Conservation (phyloP, 2,329 filamentous ascomycete genomes). For the Fusarium dimerum region DNA sequence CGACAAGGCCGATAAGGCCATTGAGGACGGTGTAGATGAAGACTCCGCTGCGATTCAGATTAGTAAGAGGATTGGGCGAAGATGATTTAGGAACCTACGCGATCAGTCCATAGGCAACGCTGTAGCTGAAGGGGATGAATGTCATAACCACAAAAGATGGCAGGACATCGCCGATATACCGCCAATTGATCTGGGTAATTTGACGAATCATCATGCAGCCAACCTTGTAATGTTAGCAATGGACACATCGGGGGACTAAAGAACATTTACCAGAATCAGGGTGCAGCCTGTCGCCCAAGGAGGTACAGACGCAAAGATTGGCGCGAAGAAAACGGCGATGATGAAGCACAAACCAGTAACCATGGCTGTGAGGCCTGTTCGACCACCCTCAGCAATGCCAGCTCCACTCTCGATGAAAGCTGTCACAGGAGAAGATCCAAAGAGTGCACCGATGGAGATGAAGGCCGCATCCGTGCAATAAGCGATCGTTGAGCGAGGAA, state of each 20-base stretch:
- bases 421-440: conserved; percentile 71
- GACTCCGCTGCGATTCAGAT: conserved; percentile 45
- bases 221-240: conserved; percentile 47
- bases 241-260: not conserved
- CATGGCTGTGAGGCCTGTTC: conserved; percentile 72
- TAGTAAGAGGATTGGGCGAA: not conserved
- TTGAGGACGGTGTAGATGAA: conserved; percentile 55
- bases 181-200: conserved; percentile 75
- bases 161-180: conserved; percentile 72
- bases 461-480: conserved; percentile 72
- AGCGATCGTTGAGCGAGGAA: conserved; percentile 80
- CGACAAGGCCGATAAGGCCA: conserved; percentile 46
- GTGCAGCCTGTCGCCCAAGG: conserved; percentile 78
- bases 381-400: conserved; percentile 73
- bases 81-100: conserved; percentile 49
- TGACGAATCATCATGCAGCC: conserved; percentile 79
- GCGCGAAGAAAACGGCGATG: conserved; percentile 72
- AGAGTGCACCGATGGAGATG: conserved; percentile 69
- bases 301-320: conserved; percentile 75
- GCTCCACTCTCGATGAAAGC: conserved; percentile 76
- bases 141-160: conserved; percentile 75
- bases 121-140: conserved; percentile 78
- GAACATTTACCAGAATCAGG: conserved; percentile 59
- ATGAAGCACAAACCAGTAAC: conserved; percentile 70
- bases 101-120: conserved; percentile 75